These are phyloP conservation scores for Thelonectria discophora DNA, from an alignment of 2,329 filamentous ascomycete genomes.

Conservation along the genomic window DNA sequence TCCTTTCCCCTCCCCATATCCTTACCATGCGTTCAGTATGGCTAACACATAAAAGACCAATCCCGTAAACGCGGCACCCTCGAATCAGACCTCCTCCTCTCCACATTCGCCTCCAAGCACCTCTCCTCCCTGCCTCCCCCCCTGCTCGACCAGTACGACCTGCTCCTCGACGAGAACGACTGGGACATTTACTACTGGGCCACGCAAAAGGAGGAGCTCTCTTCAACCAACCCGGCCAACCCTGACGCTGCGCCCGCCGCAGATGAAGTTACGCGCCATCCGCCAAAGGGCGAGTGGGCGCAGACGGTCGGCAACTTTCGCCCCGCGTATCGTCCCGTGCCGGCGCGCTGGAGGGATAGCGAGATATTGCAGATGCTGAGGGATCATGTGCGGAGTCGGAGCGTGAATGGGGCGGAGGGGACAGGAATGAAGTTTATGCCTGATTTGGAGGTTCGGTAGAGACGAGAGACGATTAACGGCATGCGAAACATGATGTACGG, in stretches of 20 bases:
- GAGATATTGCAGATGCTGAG: constrained; percentile 81
- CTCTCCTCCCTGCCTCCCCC: constrained; percentile 75
- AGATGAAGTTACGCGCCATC: constrained; percentile 48
- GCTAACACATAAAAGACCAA: constrained; percentile 71
- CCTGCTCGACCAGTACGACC: constrained; percentile 86
- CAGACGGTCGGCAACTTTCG: constrained; percentile 96
- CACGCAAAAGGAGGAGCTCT: constrained; percentile 75
- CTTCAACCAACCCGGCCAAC: constrained; percentile 51
- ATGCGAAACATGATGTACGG: neutral
- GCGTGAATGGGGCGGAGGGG: constrained; percentile 52
- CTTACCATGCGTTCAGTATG: neutral
- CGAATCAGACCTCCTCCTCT: constrained; percentile 94
- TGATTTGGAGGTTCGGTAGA: constrained; percentile 46
- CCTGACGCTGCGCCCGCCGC: constrained; percentile 35
- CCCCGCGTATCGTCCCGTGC: constrained; percentile 91
- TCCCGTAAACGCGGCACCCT: constrained; percentile 95
- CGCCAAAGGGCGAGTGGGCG: constrained; percentile 82
- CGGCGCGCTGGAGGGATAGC: constrained; percentile 83
- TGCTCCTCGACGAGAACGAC: constrained; percentile 97
- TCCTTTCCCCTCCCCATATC: constrained; percentile 37
- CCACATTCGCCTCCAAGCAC: constrained; percentile 87
- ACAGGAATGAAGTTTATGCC: constrained; percentile 69
- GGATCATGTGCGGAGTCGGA: constrained; percentile 76
- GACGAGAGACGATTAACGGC: neutral
- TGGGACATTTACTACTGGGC: constrained; percentile 99